phyloP scores from a whole-genome alignment of 805 yeast genomes.

The Kuraishia capsulata region DNA sequence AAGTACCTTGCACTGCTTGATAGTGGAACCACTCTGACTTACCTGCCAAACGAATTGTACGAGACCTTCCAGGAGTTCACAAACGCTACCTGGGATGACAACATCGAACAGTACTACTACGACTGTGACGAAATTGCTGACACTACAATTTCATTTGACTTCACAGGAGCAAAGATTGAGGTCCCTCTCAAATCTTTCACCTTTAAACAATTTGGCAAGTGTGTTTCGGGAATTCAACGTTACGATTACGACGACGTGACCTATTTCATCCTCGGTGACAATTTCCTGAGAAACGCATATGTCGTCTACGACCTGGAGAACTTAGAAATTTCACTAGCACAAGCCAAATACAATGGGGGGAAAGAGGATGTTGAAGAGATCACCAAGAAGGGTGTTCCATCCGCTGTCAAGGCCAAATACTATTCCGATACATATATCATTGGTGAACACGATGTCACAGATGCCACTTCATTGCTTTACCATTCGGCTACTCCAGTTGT shows the following conservation, averaged over 20 bases:
- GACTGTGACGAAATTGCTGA: conserved; percentile 27
- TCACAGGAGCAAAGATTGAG: conserved; percentile 48
- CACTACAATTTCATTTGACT: conserved; percentile 33
- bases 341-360: conserved; percentile 18
- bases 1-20: conserved; percentile 37
- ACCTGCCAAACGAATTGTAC: conserved; percentile 28
- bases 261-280: conserved; percentile 46
- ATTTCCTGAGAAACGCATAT: conserved; percentile 50
- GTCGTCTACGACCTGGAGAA: conserved; percentile 55
- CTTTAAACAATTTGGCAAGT: not conserved
- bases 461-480: not conserved
- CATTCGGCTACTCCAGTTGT: not conserved
- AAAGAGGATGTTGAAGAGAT: conserved; percentile 11
- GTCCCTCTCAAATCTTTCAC: conserved; percentile 29
- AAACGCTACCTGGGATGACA: conserved; percentile 30
- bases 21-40: conserved; percentile 47
- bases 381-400: not conserved
- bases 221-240: not conserved
- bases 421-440: not conserved
- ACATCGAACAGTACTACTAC: conserved; percentile 35
- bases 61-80: conserved; percentile 18
- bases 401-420: not conserved
- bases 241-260: not conserved
- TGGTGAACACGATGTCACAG: not conserved
- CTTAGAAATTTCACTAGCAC: conserved; percentile 43